A percentile compares a stretch with the other conserved stretches of the same genome.
These are phyloP conservation scores for Xylariaceae sp. DNA, from an alignment of 2,329 filamentous ascomycete genomes.

Conservation along the genomic window DNA sequence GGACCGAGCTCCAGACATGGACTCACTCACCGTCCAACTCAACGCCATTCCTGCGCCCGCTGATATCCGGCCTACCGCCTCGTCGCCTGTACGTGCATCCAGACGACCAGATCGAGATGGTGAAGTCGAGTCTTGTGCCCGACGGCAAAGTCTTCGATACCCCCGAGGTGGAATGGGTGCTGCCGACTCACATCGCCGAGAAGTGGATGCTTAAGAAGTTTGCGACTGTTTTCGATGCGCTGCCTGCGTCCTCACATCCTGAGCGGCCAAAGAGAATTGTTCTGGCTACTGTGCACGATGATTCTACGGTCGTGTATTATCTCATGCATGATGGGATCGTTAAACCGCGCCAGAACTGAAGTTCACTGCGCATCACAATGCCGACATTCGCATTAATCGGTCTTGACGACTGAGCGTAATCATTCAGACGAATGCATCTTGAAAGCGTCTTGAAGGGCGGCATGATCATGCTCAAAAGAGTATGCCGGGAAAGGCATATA, in stretches of 20 bases:
- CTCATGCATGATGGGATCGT: slow-evolving; percentile 81
- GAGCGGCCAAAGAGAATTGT: slow-evolving; percentile 61
- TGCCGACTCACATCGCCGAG: slow-evolving; percentile 68
- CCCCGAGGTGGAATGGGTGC: slow-evolving; percentile 67
- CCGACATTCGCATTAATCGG: too few relatives aligned
- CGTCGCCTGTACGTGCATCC: slow-evolving; percentile 71
- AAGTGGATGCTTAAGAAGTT: slow-evolving; percentile 64
- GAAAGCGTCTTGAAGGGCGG: too few relatives aligned
- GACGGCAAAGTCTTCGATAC: slow-evolving; percentile 43
- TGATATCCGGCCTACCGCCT: slow-evolving; percentile 69
- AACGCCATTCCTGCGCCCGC: slow-evolving; percentile 48
- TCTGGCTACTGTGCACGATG: slow-evolving; percentile 70
- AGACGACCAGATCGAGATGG: slow-evolving; percentile 71
- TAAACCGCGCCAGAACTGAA: slow-evolving; percentile 74
- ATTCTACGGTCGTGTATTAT: slow-evolving; percentile 81
- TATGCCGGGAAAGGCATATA: too few relatives aligned
- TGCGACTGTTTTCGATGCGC: slow-evolving; percentile 63
- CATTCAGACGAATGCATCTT: neutral
- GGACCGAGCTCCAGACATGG: slow-evolving; percentile 57
- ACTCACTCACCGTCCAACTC: slow-evolving; percentile 35
- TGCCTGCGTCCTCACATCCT: slow-evolving; percentile 39
- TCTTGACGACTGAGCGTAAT: neutral
- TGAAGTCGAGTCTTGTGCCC: slow-evolving; percentile 53
- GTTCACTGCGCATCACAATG: too few relatives aligned
- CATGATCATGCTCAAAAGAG: too few relatives aligned